Evolutionary conservation across 2,329 filamentous ascomycete genomes (phyloP), one percentile per base, ranked within the genome.

Genomic region (Penicillium capsulatum): DNA sequence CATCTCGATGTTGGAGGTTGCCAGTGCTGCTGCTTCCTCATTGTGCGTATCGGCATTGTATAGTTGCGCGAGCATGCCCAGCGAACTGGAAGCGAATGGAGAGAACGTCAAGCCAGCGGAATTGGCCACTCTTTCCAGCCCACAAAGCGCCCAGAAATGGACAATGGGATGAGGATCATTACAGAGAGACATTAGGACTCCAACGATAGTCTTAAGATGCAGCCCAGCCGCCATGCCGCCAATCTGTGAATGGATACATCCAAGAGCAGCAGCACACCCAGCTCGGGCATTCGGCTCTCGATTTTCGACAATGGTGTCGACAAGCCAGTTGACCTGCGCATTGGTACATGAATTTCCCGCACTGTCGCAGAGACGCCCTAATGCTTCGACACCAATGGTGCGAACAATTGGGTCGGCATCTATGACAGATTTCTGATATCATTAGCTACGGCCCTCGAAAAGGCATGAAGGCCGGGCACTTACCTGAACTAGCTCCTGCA

Each of bases 211-310:
- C 70, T 97, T 97, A 35, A 98, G 75, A 61, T 98, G 92, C 55
- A 92, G 89, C 3, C 90, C 89, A 38, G 92, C 92, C 37, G 92
- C 92, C 90, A 98, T 97, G 40, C 92, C 91, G 41, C 92, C 94
- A 22, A 98, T 86, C 62, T 95, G 89, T 13, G 88, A 86, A 66
- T 98, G 90, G 36, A 98, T 97, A 40, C 84, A 86, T 7, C 92
- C 92, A 19, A 98, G 71, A 9, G 92, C 89, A 72, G 94, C 87
- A 11, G 94, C 92, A 65, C 91, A 98, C 8, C 92, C 92, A 31
- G 94, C 90, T 61, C 92, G 81, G 26, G 89, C 89, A 61, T 86
- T 91, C 0, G 92, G 92, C 61, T 98, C 92, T 38, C 91, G 79
- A 63, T 98, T 96, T 31, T 83, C 79, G 4, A 98, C 89, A 48